Percentiles rank a stretch among this genome's conserved stretches.
phyloP scores from a whole-genome alignment of 345 rosid species.

The Gossypium australe region DNA sequence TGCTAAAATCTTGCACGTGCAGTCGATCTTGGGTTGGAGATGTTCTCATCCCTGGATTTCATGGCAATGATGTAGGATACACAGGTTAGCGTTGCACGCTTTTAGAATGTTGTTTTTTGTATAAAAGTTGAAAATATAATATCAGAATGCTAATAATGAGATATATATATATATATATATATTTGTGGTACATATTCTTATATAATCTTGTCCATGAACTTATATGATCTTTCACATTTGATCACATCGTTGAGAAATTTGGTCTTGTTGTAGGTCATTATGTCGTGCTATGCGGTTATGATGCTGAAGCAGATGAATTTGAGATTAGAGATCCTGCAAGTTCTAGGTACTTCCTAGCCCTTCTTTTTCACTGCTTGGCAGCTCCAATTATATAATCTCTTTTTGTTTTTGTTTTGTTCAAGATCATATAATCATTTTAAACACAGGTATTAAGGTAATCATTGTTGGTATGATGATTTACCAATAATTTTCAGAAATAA shows the following conservation, averaged over 20 bases:
- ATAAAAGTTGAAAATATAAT: conserved; percentile 2
- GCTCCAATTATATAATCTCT: background rate
- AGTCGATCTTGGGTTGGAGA: conserved; percentile 24
- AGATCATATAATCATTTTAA: background rate
- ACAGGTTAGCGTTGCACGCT: conserved; percentile 49
- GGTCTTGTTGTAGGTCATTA: conserved; percentile 64
- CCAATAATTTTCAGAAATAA: background rate
- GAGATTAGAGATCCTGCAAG: conserved; percentile 98
- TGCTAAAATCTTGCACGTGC: conserved; percentile 18
- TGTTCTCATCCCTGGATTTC: conserved; percentile 13
- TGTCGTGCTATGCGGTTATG: conserved; percentile 84
- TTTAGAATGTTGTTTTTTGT: background rate
- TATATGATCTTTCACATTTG: background rate
- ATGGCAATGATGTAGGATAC: conserved; percentile 39
- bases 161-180: background rate
- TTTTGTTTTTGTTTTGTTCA: background rate
- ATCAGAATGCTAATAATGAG: background rate
- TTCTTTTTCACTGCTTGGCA: background rate
- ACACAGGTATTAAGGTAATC: background rate
- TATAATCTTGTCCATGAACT: background rate
- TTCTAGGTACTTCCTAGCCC: conserved; percentile 48
- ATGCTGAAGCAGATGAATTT: conserved; percentile 66
- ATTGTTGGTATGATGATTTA: background rate
- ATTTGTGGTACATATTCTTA: background rate
- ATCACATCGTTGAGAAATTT: background rate